These are phyloP conservation scores for Phialemonium atrogriseum DNA, from an alignment of 2,329 filamentous ascomycete species.

Conservation along the genomic window DNA sequence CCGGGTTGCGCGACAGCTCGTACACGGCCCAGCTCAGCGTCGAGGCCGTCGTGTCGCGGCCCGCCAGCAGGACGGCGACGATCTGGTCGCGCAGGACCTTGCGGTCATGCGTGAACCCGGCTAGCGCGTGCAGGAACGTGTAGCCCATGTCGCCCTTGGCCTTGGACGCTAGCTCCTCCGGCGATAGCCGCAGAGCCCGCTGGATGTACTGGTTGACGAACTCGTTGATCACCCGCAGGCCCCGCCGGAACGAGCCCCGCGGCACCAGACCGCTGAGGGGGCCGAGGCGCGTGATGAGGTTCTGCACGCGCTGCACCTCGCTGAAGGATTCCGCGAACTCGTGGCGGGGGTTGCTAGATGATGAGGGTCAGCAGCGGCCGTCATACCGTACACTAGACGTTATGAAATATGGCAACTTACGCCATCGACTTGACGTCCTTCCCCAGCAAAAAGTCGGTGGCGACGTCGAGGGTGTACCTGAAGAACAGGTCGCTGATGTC, in stretches of 20 bases:
- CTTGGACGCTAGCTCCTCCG: slow-evolving; percentile 65
- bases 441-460: slow-evolving; percentile 81
- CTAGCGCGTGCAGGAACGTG: slow-evolving; percentile 81
- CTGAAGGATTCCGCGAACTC: slow-evolving; percentile 76
- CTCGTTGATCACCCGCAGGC: slow-evolving; percentile 61
- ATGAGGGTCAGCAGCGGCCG: slow-evolving; percentile 3
- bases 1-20: slow-evolving; percentile 66
- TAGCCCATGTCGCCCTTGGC: slow-evolving; percentile 64
- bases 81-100: slow-evolving; percentile 76
- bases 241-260: slow-evolving; percentile 51
- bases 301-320: slow-evolving; percentile 69
- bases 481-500: slow-evolving; percentile 75
- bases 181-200: slow-evolving; percentile 57
- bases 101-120: slow-evolving; percentile 65
- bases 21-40: slow-evolving; percentile 78
- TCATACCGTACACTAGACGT: too few relatives aligned
- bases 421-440: slow-evolving; percentile 58
- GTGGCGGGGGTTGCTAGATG: slow-evolving; percentile 43
- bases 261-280: slow-evolving; percentile 57
- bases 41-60: slow-evolving; percentile 77
- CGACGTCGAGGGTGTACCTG: slow-evolving; percentile 75
- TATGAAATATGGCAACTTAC: too few relatives aligned
- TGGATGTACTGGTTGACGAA: slow-evolving; percentile 77
- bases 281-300: slow-evolving; percentile 55
- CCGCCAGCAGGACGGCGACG: slow-evolving; percentile 73